Evolutionary conservation across 768 basidiomycete species (phyloP).

Genomic region (Lentinula aciculospora): DNA sequence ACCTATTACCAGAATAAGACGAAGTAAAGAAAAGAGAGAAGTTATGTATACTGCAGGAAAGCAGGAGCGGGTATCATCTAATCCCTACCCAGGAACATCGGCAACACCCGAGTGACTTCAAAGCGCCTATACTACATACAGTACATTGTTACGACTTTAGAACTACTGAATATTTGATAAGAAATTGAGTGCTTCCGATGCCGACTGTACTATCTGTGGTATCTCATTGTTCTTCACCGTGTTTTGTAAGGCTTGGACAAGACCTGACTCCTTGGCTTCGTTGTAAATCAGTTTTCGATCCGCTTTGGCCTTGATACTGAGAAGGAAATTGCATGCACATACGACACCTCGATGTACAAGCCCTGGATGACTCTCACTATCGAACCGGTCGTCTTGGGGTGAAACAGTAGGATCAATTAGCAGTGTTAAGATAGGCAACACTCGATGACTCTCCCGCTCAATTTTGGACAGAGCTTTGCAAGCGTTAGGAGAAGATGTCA

Average conservation of each 20-base stretch:
- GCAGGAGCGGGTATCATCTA: background rate
- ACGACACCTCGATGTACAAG: slow-evolving; percentile 75
- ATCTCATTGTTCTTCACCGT: slow-evolving; percentile 38
- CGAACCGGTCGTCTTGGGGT: slow-evolving; percentile 21
- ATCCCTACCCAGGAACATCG: background rate
- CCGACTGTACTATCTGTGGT: slow-evolving; percentile 38
- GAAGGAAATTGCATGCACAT: slow-evolving; percentile 62
- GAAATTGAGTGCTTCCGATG: slow-evolving; percentile 45
- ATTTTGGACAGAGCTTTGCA: slow-evolving; percentile 60
- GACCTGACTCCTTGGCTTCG: slow-evolving; percentile 47
- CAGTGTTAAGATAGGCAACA: slow-evolving; percentile 60
- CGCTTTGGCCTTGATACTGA: slow-evolving; percentile 34
- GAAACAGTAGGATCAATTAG: slow-evolving; percentile 56
- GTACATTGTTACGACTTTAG: too few relatives aligned
- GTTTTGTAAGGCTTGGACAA: slow-evolving; percentile 46
- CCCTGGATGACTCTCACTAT: slow-evolving; percentile 40
- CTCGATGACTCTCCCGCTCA: slow-evolving; percentile 57
- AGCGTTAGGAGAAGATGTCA: slow-evolving; percentile 57
- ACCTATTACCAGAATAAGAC: background rate
- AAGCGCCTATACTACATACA: too few relatives aligned
- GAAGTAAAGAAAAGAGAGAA: background rate
- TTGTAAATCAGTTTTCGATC: slow-evolving; percentile 38
- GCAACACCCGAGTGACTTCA: too few relatives aligned
- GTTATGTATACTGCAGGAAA: background rate
- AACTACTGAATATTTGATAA: slow-evolving; percentile 8